Evolutionary conservation across 805 yeast genomes (phyloP).

Genomic region (Zygoascus bituminiphila): DNA sequence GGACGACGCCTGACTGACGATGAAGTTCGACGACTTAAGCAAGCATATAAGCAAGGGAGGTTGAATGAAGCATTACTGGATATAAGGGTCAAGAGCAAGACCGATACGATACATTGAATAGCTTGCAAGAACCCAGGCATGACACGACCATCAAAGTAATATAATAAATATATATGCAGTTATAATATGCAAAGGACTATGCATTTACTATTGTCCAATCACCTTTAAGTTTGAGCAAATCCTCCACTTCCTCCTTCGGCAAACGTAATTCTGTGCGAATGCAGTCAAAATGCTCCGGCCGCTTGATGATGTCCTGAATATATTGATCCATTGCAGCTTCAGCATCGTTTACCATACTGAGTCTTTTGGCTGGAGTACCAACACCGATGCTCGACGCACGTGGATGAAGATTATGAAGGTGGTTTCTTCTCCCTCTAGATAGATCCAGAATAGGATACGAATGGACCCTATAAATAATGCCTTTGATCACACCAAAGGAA

Average conservation of each 20-base stretch:
- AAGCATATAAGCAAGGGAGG: constrained; percentile 26
- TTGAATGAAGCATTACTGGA: constrained; percentile 33
- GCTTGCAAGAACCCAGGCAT: no score
- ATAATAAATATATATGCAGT: background rate
- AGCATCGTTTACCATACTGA: background rate
- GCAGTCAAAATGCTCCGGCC: constrained; percentile 26
- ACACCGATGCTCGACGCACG: background rate
- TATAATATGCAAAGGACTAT: constrained; percentile 1
- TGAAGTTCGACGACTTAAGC: constrained; percentile 17
- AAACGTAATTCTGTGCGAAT: constrained; percentile 63
- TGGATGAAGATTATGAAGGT: background rate
- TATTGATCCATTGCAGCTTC: constrained; percentile 15
- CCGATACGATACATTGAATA: constrained; percentile 23
- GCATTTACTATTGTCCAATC: constrained; percentile 40
- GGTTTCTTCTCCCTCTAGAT: constrained; percentile 1
- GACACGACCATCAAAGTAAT: no score
- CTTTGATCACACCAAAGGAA: constrained; percentile 77
- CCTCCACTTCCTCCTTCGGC: constrained; percentile 48
- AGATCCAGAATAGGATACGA: constrained; percentile 55
- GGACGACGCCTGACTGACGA: constrained; percentile 21
- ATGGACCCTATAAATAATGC: constrained; percentile 72
- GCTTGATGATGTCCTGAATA: constrained; percentile 14
- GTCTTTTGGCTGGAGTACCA: background rate
- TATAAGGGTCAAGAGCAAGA: constrained; percentile 23
- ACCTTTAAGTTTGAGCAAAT: constrained; percentile 39